A percentile compares a stretch with the other conserved stretches of the same genome.
Conservation (phyloP, 140 eudicot species). For the Senecio squalidus region DNA sequence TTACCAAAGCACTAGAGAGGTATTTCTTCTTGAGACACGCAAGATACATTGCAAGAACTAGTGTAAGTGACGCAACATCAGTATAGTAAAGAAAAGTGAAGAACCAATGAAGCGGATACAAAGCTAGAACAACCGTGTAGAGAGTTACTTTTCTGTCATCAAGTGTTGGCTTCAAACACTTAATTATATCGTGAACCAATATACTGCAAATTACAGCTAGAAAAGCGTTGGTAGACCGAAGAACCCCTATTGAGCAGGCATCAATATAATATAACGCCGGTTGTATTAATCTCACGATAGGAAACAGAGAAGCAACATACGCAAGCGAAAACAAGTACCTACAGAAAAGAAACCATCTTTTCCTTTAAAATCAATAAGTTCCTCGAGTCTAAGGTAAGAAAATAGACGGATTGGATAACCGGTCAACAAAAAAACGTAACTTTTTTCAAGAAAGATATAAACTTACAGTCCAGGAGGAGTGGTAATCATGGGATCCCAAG, state of each 20-base stretch:
- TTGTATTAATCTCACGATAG: constrained; percentile 38
- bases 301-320: constrained; percentile 78
- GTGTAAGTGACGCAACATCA: constrained; percentile 74
- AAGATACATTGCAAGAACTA: constrained; percentile 66
- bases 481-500: constrained; percentile 98
- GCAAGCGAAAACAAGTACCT: constrained; percentile 96
- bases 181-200: constrained; percentile 60
- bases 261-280: constrained; percentile 33
- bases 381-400: no score
- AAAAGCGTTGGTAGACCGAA: constrained; percentile 65
- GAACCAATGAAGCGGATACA: constrained; percentile 92
- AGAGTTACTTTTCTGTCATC: constrained; percentile 55
- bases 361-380: not conserved
- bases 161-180: constrained; percentile 52
- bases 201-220: constrained; percentile 66
- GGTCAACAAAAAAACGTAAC: no score
- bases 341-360: constrained; percentile 33
- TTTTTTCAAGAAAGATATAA: no score
- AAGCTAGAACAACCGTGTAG: constrained; percentile 48
- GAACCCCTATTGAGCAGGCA: constrained; percentile 49
- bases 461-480: constrained; percentile 98
- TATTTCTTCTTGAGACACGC: constrained; percentile 62
- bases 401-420: not conserved
- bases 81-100: constrained; percentile 73
- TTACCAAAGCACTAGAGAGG: no score